Conservation (phyloP, 2,329 filamentous ascomycete genomes). For the Verticillium zaregamsianum region DNA sequence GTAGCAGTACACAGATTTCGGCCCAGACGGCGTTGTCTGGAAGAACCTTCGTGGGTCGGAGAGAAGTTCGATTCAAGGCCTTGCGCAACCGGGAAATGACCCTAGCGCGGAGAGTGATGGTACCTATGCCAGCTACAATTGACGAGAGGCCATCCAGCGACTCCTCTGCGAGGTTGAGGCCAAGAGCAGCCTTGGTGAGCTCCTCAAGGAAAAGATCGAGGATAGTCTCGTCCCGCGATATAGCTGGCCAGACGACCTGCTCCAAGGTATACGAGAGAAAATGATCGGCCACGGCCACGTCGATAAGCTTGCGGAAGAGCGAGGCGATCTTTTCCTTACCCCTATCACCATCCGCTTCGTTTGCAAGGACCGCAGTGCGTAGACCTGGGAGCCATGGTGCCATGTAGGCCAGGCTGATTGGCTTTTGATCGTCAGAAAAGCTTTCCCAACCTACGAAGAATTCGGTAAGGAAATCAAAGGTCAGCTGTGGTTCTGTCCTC, state of each 20-base stretch:
- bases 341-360: slow-evolving; percentile 61
- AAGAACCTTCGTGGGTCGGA: slow-evolving; percentile 60
- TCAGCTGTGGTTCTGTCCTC: slow-evolving; percentile 60
- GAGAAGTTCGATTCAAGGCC: slow-evolving; percentile 61
- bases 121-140: slow-evolving; percentile 59
- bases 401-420: slow-evolving; percentile 65
- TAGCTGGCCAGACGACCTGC: slow-evolving; percentile 61
- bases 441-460: slow-evolving; percentile 72
- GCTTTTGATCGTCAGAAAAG: slow-evolving; percentile 63
- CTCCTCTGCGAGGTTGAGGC: slow-evolving; percentile 53
- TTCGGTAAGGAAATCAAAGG: slow-evolving; percentile 66
- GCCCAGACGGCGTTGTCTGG: slow-evolving; percentile 65
- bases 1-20: slow-evolving; percentile 64
- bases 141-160: slow-evolving; percentile 58
- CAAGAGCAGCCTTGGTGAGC: slow-evolving; percentile 58
- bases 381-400: slow-evolving; percentile 63
- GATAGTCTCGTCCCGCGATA: slow-evolving; percentile 60
- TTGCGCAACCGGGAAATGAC: slow-evolving; percentile 63
- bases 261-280: slow-evolving; percentile 57
- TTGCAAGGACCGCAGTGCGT: slow-evolving; percentile 53
- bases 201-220: slow-evolving; percentile 66
- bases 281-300: slow-evolving; percentile 58
- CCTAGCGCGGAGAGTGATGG: slow-evolving; percentile 61
- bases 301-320: slow-evolving; percentile 63
- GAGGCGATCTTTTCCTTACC: slow-evolving; percentile 60